Base-by-base conservation (phyloP, 768 basidiomycete species). In the Fibroporia radiculosa region DNA sequence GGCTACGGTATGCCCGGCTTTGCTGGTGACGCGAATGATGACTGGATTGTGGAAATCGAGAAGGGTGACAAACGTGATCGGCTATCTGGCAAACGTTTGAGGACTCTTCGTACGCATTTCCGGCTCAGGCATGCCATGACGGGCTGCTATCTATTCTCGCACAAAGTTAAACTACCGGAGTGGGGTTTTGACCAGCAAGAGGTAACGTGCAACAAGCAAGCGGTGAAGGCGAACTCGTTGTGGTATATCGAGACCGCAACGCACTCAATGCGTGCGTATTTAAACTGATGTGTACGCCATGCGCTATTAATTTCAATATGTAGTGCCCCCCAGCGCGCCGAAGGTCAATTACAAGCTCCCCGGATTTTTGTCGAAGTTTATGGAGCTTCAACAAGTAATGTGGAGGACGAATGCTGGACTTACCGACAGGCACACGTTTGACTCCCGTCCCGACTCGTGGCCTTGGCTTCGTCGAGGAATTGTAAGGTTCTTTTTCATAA, bases 101-200 rank as follows among this genome's bases (percentile, higher is more conserved):
- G 84, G 55, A 87, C 96, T 5, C 62, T 98, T 6, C 67, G 87
- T 41, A 92, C 89, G 3, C 72, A 76, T 32, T 95, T 98, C 67
- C 74, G 84, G 54, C 66, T 99, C 36, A 70, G 82, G 43, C 96
- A 99, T 63, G 70, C 75, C 14, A 69, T 93, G 53, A 87, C 88
- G 0, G 93, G 93, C 0, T 99, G 96, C 62, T 98, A 96, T 61
- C 73, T 99, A 28, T 99, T 98, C 72, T 92, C 88, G 19, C 96
- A 99, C 68, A 96, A 96, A 63, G 85, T 97, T 56, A 98, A 98
- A 66, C 68, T 99, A 1, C 96, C 96, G 0, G 88, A 96, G 4
- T 99, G 96, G 96, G 96, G 80, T 0, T 99, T 75, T 54, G 96
- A 97, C 59, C 96, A 99, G 63, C 96, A 99, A 62, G 96, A 99